Evolutionary conservation across 2,329 filamentous ascomycete genomes (phyloP).

Genomic region (Ophiocordyceps camponoti-leonardi): DNA sequence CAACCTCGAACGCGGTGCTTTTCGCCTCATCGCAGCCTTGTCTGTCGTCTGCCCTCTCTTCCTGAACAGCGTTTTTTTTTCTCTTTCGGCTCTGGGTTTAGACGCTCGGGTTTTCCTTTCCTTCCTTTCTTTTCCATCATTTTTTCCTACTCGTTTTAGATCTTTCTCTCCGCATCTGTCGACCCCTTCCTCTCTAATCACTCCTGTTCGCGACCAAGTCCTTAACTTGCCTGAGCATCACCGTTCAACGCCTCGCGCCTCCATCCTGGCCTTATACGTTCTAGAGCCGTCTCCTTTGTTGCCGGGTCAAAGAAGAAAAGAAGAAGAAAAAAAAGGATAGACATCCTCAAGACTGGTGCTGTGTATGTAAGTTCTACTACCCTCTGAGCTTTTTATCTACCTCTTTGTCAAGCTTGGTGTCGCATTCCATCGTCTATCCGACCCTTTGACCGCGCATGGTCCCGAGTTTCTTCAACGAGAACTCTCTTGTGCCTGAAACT

Average conservation of each 20-base stretch:
- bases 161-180: slow-evolving; percentile 8
- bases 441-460: neutral
- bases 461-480: neutral
- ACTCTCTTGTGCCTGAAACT: neutral
- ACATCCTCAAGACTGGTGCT: slow-evolving; percentile 11
- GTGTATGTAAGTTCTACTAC: slow-evolving; percentile 2
- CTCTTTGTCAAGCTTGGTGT: neutral
- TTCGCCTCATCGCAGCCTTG: slow-evolving; percentile 6
- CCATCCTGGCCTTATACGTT: slow-evolving; percentile 7
- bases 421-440: neutral
- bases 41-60: slow-evolving; percentile 7
- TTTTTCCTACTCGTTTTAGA: slow-evolving; percentile 15
- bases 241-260: neutral
- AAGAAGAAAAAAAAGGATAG: slow-evolving; percentile 7
- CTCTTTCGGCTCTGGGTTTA: slow-evolving; percentile 20
- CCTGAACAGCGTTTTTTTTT: slow-evolving; percentile 5
- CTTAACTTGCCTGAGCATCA: neutral
- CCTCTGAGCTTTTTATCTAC: neutral
- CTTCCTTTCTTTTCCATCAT: too few relatives aligned
- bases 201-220: neutral
- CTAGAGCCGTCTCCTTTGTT: slow-evolving; percentile 9
- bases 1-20: neutral
- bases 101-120: slow-evolving; percentile 12
- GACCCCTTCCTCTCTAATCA: slow-evolving; percentile 2
- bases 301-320: slow-evolving; percentile 5